Conservation (phyloP, 306 rosid genomes). For the Leucaena leucocephala region DNA sequence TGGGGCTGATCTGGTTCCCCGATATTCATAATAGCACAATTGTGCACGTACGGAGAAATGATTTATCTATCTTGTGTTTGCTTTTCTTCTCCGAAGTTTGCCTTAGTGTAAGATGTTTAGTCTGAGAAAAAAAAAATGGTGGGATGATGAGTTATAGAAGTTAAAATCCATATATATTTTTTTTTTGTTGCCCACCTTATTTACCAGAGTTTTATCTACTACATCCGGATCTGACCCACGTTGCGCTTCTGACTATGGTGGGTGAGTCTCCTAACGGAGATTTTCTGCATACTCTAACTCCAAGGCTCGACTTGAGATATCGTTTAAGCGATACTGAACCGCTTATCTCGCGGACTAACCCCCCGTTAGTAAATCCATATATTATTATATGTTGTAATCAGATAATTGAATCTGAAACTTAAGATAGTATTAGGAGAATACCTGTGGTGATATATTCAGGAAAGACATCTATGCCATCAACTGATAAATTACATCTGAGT, state of each 20-base stretch:
- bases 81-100: background rate
- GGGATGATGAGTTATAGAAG: background rate
- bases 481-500: background rate
- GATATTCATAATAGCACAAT: background rate
- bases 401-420: background rate
- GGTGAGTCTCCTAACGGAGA: no score
- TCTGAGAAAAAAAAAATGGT: background rate
- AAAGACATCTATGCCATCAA: background rate
- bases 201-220: no score
- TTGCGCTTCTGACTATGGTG: no score
- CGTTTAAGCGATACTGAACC: no score
- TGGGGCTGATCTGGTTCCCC: conserved; percentile 4
- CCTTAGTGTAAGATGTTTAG: background rate
- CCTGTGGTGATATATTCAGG: background rate
- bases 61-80: background rate
- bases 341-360: no score
- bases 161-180: background rate
- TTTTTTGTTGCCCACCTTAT: no score
- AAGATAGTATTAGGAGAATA: background rate
- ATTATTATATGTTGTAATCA: background rate
- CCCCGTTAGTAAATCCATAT: background rate
- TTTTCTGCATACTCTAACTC: no score
- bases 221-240: no score
- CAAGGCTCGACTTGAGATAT: no score
- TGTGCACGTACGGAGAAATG: background rate